phyloP scores from a whole-genome alignment of 768 basidiomycete species.

The Flagelloscypha sp. region DNA sequence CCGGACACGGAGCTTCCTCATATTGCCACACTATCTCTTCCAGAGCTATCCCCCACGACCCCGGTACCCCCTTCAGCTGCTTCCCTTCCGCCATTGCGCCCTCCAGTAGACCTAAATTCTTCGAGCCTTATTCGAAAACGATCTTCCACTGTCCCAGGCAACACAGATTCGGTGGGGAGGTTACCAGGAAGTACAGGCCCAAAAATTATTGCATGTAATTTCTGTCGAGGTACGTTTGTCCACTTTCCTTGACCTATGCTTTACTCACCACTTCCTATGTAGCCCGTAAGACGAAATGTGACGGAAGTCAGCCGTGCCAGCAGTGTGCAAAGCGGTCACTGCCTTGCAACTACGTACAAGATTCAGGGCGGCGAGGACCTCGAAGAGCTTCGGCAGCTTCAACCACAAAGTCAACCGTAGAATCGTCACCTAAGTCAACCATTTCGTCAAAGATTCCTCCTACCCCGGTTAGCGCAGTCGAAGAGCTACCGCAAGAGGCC shows the following conservation, averaged over 20 bases:
- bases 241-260: constrained; percentile 3
- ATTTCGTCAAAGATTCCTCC: too few relatives aligned
- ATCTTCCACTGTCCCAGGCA: constrained; percentile 59
- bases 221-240: constrained; percentile 64
- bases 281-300: constrained; percentile 88
- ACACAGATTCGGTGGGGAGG: constrained; percentile 47
- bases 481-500: too few relatives aligned
- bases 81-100: constrained; percentile 54
- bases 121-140: constrained; percentile 65
- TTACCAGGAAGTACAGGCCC: constrained; percentile 63
- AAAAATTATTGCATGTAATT: constrained; percentile 84
- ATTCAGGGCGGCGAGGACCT: too few relatives aligned
- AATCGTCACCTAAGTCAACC: too few relatives aligned
- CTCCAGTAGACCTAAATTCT: constrained; percentile 59
- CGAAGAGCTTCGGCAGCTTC: too few relatives aligned
- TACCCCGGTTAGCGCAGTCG: too few relatives aligned
- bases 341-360: constrained; percentile 76
- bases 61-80: constrained; percentile 55
- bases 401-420: too few relatives aligned
- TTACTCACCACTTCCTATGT: constrained; percentile 7
- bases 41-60: constrained; percentile 47
- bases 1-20: constrained; percentile 61
- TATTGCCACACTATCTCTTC: constrained; percentile 60
- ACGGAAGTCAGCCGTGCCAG: constrained; percentile 76
- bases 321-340: constrained; percentile 74